These are phyloP conservation scores for Bimuria novae-zelandiae DNA, from an alignment of 2,329 filamentous ascomycete genomes.

Conservation along the genomic window DNA sequence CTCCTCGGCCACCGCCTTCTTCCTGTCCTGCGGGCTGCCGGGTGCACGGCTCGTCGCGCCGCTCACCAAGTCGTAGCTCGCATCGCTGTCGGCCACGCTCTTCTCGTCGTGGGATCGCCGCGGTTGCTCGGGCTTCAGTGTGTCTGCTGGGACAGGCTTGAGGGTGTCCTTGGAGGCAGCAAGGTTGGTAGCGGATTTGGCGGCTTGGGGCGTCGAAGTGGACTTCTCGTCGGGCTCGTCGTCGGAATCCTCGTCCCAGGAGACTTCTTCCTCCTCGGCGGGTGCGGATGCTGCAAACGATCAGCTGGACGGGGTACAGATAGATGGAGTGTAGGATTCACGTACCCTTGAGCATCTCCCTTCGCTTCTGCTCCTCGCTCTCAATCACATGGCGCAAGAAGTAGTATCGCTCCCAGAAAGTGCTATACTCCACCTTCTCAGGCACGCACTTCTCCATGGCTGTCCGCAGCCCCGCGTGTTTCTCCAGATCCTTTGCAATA, in stretches of 20 bases:
- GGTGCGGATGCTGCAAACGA: slow-evolving; percentile 58
- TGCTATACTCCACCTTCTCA: slow-evolving; percentile 81
- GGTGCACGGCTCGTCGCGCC: slow-evolving; percentile 79
- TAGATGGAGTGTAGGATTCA: background rate
- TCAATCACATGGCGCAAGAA: slow-evolving; percentile 92
- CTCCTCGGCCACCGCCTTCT: slow-evolving; percentile 57
- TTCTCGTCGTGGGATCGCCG: slow-evolving; percentile 73
- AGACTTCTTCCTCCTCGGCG: slow-evolving; percentile 74
- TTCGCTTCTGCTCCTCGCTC: slow-evolving; percentile 84
- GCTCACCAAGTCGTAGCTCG: slow-evolving; percentile 88
- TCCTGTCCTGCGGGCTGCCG: slow-evolving; percentile 62
- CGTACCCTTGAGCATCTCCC: slow-evolving; percentile 88
- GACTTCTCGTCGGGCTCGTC: slow-evolving; percentile 15
- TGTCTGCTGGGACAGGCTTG: slow-evolving; percentile 37
- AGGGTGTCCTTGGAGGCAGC: slow-evolving; percentile 45
- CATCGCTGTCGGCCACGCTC: slow-evolving; percentile 89
- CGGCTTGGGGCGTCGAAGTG: slow-evolving; percentile 16
- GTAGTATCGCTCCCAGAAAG: slow-evolving; percentile 96
- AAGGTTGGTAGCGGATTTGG: slow-evolving; percentile 23
- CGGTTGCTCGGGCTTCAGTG: slow-evolving; percentile 62
- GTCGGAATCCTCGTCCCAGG: slow-evolving; percentile 69
- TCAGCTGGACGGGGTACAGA: slow-evolving; percentile 4
- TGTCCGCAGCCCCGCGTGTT: slow-evolving; percentile 79
- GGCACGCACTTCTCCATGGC: slow-evolving; percentile 98
- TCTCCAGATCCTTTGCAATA: slow-evolving; percentile 80